Evolutionary conservation across 164 flowering plant species (phyloP).

Genomic region (Cinnamomum chago): DNA sequence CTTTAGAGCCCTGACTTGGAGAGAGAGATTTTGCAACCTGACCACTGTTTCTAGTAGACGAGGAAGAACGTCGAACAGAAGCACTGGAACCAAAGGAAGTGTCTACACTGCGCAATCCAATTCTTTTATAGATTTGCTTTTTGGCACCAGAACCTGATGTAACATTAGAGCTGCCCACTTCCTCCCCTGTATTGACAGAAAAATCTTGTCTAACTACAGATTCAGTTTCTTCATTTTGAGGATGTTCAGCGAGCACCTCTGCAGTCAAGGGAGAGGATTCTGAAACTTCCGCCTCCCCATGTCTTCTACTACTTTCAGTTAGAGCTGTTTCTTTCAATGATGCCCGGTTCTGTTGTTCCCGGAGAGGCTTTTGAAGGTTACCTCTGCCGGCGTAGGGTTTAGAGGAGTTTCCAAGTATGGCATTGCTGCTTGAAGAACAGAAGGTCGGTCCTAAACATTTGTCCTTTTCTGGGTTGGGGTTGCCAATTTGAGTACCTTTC

Average conservation of each 20-base stretch:
- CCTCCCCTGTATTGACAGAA: conserved; percentile 20
- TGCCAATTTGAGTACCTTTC: conserved; percentile 8
- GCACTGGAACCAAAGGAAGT: conserved; percentile 15
- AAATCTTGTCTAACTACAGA: conserved; percentile 15
- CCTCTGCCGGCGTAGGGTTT: conserved; percentile 24
- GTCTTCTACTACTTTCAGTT: conserved; percentile 37
- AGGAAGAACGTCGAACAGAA: conserved; percentile 24
- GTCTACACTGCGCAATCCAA: conserved; percentile 27
- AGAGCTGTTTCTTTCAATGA: conserved; percentile 39
- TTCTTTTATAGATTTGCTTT: conserved; percentile 24
- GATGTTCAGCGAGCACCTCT: conserved; percentile 18
- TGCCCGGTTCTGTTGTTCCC: conserved; percentile 24
- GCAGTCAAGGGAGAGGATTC: conserved; percentile 23
- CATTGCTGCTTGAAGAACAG: conserved; percentile 49
- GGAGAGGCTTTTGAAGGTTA: conserved; percentile 24
- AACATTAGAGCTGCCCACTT: conserved; percentile 32
- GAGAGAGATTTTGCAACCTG: conserved; percentile 17
- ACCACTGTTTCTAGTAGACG: conserved; percentile 30
- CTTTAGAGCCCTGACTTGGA: conserved; percentile 18
- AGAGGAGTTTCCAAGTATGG: conserved; percentile 54
- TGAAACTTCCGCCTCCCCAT: conserved; percentile 28
- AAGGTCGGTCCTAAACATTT: background rate
- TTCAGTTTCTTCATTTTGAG: conserved; percentile 19
- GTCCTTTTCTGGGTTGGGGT: background rate
- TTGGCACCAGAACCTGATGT: conserved; percentile 28